A percentile compares a stretch with the other conserved stretches of the same genome.
Evolutionary conservation across 169 alveolate genomes (phyloP).

Genomic region (Cryptosporidium felis): DNA sequence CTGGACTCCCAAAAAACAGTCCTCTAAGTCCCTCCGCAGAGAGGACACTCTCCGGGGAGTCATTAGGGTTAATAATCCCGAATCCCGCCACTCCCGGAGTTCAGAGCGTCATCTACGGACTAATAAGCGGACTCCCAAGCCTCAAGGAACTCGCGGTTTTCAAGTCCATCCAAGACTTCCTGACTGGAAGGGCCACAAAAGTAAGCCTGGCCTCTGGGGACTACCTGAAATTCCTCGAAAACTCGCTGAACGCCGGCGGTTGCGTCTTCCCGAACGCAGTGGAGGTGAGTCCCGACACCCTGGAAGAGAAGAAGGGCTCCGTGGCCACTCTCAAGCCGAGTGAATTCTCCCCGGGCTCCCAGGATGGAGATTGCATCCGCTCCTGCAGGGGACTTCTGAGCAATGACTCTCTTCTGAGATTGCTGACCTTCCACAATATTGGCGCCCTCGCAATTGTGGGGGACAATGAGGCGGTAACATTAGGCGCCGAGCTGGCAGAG

Average conservation of each 20-base stretch:
- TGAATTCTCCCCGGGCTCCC: not conserved
- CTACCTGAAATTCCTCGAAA: not conserved
- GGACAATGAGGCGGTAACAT: conserved; percentile 84
- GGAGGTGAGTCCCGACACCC: not conserved
- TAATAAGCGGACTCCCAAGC: not conserved
- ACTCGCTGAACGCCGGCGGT: conserved; percentile 39
- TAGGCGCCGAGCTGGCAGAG: conserved; percentile 81
- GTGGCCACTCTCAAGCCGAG: not conserved
- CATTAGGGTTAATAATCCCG: conserved; percentile 33
- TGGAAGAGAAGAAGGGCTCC: not conserved
- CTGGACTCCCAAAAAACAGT: not conserved
- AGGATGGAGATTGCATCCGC: not conserved
- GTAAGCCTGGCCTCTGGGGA: not conserved
- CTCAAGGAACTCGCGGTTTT: conserved; percentile 17
- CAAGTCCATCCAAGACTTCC: not conserved
- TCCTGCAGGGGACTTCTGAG: conserved; percentile 8
- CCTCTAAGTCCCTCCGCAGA: not conserved
- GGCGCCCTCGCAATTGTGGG: conserved; percentile 86
- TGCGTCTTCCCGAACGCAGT: conserved; percentile 14
- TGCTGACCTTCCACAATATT: conserved; percentile 46
- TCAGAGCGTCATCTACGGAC: conserved; percentile 38
- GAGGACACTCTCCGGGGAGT: not conserved
- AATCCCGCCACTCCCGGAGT: conserved; percentile 34
- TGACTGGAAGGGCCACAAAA: conserved; percentile 6
- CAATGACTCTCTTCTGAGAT: not conserved